A percentile compares a stretch with the other conserved stretches of the same genome.
phyloP scores from a whole-genome alignment of 768 basidiomycete species.

The Punctularia strigosozonata region DNA sequence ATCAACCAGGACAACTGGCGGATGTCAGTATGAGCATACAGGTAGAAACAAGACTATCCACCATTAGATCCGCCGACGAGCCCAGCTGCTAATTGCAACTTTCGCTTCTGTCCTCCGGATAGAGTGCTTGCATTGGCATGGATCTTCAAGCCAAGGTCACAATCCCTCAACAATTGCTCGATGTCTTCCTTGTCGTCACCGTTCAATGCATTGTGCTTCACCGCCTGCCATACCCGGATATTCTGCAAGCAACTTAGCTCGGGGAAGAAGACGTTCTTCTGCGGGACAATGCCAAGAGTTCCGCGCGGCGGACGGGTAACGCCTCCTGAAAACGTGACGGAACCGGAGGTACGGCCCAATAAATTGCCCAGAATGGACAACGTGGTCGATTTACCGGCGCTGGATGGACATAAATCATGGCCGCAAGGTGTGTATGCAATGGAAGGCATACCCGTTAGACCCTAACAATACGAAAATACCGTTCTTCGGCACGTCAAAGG shows the following conservation, averaged over 20 bases:
- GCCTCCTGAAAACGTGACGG: constrained; percentile 43
- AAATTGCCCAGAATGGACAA: constrained; percentile 59
- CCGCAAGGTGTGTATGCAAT: background rate
- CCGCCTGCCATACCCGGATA: constrained; percentile 56
- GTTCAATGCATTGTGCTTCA: constrained; percentile 47
- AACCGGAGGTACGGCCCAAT: constrained; percentile 44
- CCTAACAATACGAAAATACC: constrained; percentile 75
- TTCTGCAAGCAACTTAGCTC: constrained; percentile 69
- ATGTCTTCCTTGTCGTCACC: constrained; percentile 43
- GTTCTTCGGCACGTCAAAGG: constrained; percentile 53
- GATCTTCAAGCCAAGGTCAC: constrained; percentile 63
- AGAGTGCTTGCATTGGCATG: constrained; percentile 53
- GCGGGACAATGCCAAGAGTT: constrained; percentile 65
- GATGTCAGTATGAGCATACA: constrained; percentile 4
- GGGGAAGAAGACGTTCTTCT: constrained; percentile 75
- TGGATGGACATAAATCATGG: constrained; percentile 13
- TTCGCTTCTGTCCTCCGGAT: constrained; percentile 74
- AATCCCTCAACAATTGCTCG: constrained; percentile 54
- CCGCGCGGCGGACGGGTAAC: constrained; percentile 44
- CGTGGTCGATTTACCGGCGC: constrained; percentile 69
- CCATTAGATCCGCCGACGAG: constrained; percentile 65
- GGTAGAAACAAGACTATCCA: constrained; percentile 18
- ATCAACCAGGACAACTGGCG: constrained; percentile 14
- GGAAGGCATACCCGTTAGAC: constrained; percentile 45
- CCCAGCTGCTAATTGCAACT: constrained; percentile 74